These are phyloP conservation scores for Backusella macrospora DNA, from an alignment of 192 early-diverging fungal species.

Conservation along the genomic window DNA sequence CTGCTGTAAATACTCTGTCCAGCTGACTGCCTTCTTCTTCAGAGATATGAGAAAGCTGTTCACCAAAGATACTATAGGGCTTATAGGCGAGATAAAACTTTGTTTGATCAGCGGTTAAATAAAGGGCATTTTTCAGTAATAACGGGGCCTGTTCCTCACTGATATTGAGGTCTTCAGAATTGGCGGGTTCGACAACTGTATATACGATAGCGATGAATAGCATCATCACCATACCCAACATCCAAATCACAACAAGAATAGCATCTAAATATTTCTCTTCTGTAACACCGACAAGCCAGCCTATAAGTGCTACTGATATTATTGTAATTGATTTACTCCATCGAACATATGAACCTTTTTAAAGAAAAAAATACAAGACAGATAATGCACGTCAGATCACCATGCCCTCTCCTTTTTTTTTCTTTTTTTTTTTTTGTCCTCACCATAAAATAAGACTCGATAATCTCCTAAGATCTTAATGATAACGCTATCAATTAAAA, in stretches of 20 bases:
- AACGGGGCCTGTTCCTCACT: constrained; percentile 22
- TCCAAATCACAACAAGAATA: neutral
- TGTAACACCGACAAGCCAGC: constrained; percentile 14
- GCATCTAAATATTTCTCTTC: neutral
- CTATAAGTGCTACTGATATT: neutral
- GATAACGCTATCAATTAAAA: constrained; percentile 26
- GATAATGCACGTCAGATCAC: constrained; percentile 22
- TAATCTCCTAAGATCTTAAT: constrained; percentile 36
- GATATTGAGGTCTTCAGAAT: constrained; percentile 15
- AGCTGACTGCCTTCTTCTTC: constrained; percentile 33
- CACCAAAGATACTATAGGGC: constrained; percentile 38
- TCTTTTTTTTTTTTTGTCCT: neutral
- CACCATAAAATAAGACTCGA: constrained; percentile 34
- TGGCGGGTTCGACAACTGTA: constrained; percentile 3
- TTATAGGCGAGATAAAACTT: constrained; percentile 15
- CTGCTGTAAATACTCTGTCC: constrained; percentile 18
- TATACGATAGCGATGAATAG: constrained; percentile 1
- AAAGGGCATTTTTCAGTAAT: constrained; percentile 23
- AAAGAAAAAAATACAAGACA: neutral
- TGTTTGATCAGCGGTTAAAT: constrained; percentile 14
- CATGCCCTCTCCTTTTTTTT: neutral
- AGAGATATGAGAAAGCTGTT: constrained; percentile 33
- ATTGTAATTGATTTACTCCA: neutral
- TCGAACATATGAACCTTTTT: constrained; percentile 16
- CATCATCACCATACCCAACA: neutral